These are phyloP conservation scores for Piper longum DNA, from an alignment of 164 flowering plant genomes.

Conservation along the genomic window DNA sequence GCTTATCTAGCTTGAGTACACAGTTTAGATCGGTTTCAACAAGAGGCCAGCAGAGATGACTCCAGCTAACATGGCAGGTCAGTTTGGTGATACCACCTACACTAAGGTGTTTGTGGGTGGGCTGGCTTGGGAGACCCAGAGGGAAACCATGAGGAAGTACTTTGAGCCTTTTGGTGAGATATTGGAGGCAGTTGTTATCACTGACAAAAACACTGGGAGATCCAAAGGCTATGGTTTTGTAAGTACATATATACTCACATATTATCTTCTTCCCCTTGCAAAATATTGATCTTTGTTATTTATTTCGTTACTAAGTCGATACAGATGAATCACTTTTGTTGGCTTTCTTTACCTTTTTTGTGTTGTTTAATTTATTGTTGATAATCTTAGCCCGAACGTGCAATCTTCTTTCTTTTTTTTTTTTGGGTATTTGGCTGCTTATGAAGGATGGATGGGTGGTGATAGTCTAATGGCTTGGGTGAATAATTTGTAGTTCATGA, in stretches of 20 bases:
- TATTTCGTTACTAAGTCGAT: too few relatives aligned
- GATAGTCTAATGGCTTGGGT: background rate
- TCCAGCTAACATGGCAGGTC: conserved; percentile 36
- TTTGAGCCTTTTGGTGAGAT: conserved; percentile 93
- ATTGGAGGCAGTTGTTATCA: conserved; percentile 90
- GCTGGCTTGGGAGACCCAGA: conserved; percentile 92
- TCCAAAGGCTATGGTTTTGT: conserved; percentile 98
- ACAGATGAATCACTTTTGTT: background rate
- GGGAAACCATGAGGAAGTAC: conserved; percentile 74
- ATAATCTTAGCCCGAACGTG: conserved; percentile 1
- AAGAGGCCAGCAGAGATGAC: conserved; percentile 19
- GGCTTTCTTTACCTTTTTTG: background rate
- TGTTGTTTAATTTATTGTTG: background rate
- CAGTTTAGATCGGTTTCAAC: conserved; percentile 1
- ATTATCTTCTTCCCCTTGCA: background rate
- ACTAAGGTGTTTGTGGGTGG: conserved; percentile 97
- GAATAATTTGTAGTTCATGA: background rate
- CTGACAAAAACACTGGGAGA: conserved; percentile 83
- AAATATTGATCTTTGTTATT: background rate
- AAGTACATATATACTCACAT: conserved; percentile 11
- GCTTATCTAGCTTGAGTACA: background rate
- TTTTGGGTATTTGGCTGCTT: too few relatives aligned
- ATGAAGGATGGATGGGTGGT: background rate
- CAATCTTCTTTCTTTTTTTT: background rate
- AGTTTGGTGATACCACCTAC: conserved; percentile 85